A percentile compares a stretch with the other conserved stretches of the same genome.
These are phyloP conservation scores for Lactarius psammicola DNA, from an alignment of 768 basidiomycete genomes.

Conservation along the genomic window DNA sequence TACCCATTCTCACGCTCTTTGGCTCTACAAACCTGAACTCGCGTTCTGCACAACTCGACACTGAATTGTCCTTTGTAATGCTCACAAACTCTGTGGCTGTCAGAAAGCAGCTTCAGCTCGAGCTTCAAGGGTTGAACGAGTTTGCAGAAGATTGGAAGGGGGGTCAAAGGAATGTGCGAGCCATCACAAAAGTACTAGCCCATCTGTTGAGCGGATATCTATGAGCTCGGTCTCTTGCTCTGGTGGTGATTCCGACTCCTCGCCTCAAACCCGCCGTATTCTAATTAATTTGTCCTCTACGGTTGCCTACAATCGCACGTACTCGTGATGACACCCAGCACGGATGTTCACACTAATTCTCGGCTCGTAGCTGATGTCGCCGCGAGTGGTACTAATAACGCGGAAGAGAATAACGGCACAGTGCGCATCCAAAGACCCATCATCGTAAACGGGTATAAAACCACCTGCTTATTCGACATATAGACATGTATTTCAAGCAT, in stretches of 20 bases:
- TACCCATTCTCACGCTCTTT: conserved; percentile 76
- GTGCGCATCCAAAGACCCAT: too few relatives aligned
- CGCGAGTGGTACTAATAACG: too few relatives aligned
- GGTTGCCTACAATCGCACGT: not conserved
- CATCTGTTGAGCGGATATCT: conserved; percentile 69
- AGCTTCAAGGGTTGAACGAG: conserved; percentile 50
- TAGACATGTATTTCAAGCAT: conserved; percentile 1
- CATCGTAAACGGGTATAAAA: not conserved
- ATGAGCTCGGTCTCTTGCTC: conserved; percentile 34
- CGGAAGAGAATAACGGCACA: too few relatives aligned
- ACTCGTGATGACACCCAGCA: not conserved
- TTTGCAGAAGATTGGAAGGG: conserved; percentile 61
- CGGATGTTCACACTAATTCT: not conserved
- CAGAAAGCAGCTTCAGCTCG: conserved; percentile 49
- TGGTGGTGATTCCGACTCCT: not conserved
- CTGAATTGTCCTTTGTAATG: conserved; percentile 87
- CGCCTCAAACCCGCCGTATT: not conserved
- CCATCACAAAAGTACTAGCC: conserved; percentile 62
- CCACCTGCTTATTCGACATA: not conserved
- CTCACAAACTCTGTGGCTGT: conserved; percentile 56
- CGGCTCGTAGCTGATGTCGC: not conserved
- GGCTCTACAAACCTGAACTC: conserved; percentile 95
- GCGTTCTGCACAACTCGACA: conserved; percentile 86
- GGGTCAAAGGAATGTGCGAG: conserved; percentile 53
- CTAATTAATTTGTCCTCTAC: not conserved